phyloP scores from a whole-genome alignment of 305 asterid genomes.

The Solanum hybrid region DNA sequence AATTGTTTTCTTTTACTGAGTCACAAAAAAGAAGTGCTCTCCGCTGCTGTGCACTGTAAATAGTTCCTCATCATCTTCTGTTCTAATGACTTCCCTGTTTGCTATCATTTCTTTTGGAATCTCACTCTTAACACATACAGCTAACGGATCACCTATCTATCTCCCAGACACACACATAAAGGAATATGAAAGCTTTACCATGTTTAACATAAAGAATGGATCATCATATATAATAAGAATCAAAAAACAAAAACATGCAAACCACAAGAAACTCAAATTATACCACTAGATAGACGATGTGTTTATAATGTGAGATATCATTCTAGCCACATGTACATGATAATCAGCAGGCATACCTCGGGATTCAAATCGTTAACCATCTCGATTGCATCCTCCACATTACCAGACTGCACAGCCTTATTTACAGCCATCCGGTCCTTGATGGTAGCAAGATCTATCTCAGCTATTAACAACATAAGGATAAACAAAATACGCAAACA shows the following conservation, averaged over 20 bases:
- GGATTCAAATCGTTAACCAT: constrained; percentile 81
- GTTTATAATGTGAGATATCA: background rate
- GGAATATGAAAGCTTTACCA: background rate
- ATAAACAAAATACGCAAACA: constrained; percentile 6
- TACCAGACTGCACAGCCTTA: constrained; percentile 72
- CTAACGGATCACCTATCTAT: background rate
- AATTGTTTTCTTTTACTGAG: background rate
- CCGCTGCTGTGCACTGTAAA: background rate
- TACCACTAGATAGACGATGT: background rate
- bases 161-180: background rate
- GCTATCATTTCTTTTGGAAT: background rate
- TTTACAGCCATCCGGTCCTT: constrained; percentile 73
- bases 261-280: background rate
- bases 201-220: background rate
- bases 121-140: background rate
- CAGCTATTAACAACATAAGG: constrained; percentile 65
- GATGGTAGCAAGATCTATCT: constrained; percentile 69
- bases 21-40: background rate
- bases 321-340: background rate
- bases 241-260: background rate
- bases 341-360: constrained; percentile 36
- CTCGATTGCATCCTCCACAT: constrained; percentile 78
- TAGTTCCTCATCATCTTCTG: background rate
- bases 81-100: background rate
- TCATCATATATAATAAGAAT: background rate